Conservation (phyloP, 768 basidiomycete genomes). For the Boletus sp. region DNA sequence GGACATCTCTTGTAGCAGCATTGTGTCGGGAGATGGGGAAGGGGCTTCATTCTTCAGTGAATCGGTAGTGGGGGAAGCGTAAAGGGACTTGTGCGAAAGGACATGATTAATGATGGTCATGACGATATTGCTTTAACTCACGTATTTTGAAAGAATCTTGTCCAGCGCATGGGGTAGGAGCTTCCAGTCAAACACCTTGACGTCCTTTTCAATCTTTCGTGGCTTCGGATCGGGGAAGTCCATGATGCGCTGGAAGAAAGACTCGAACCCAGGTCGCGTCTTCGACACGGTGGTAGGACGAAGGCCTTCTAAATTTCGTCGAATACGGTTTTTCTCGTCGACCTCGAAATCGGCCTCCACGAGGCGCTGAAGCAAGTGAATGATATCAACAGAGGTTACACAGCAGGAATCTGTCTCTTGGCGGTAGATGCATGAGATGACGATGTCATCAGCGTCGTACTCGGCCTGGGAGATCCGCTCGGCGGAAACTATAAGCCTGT, state of each 20-base stretch:
- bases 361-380: conserved; percentile 82
- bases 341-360: conserved; percentile 77
- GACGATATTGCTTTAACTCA: conserved; percentile 35
- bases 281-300: conserved; percentile 89
- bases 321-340: conserved; percentile 95
- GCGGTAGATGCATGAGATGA: conserved; percentile 93
- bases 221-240: conserved; percentile 92
- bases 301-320: conserved; percentile 91
- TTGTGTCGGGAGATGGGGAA: conserved; percentile 31
- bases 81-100: conserved; percentile 43
- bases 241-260: conserved; percentile 97
- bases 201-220: conserved; percentile 95
- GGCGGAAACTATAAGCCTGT: conserved; percentile 74
- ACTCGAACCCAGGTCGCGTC: conserved; percentile 70
- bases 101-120: background rate
- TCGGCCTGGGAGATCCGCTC: conserved; percentile 70
- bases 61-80: conserved; percentile 37
- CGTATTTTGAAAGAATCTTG: conserved; percentile 84
- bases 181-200: conserved; percentile 83
- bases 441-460: conserved; percentile 69
- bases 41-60: conserved; percentile 17
- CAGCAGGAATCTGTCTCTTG: conserved; percentile 73
- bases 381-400: conserved; percentile 94
- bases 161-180: conserved; percentile 67
- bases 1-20: conserved; percentile 16